Conservation (phyloP, 306 rosid species). For the Sicyos edulis region DNA sequence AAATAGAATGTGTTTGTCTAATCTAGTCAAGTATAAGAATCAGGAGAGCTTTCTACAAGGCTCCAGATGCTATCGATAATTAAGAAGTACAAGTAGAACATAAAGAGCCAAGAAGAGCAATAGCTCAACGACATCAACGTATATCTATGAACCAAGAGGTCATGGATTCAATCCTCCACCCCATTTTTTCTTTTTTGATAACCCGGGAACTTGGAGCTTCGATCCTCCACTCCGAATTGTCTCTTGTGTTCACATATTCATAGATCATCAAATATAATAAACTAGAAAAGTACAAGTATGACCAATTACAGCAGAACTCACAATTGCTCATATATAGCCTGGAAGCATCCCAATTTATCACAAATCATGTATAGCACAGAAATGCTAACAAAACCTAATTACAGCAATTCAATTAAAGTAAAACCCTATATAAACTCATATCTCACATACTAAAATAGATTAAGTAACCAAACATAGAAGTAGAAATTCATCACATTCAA, state of each 20-base stretch:
- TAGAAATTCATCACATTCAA: background rate
- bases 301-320: background rate
- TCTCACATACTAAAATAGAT: background rate
- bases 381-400: slow-evolving; percentile 7
- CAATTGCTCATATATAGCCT: background rate
- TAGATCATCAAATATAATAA: slow-evolving; percentile 10
- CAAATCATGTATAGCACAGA: background rate
- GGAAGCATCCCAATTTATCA: background rate
- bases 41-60: background rate
- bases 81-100: background rate
- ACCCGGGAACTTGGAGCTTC: too few species aligned
- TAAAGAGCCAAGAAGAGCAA: background rate
- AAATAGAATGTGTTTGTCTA: background rate
- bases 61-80: background rate
- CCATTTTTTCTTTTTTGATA: too few species aligned
- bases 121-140: too few species aligned
- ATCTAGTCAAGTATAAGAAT: background rate
- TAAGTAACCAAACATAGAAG: background rate
- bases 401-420: slow-evolving; percentile 13
- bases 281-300: background rate
- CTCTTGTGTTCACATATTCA: background rate
- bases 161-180: too few species aligned
- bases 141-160: too few species aligned
- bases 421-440: background rate
- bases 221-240: background rate